These are phyloP conservation scores for Austropuccinia psidii DNA, from an alignment of 1,284 basidiomycete species.

Conservation along the genomic window DNA sequence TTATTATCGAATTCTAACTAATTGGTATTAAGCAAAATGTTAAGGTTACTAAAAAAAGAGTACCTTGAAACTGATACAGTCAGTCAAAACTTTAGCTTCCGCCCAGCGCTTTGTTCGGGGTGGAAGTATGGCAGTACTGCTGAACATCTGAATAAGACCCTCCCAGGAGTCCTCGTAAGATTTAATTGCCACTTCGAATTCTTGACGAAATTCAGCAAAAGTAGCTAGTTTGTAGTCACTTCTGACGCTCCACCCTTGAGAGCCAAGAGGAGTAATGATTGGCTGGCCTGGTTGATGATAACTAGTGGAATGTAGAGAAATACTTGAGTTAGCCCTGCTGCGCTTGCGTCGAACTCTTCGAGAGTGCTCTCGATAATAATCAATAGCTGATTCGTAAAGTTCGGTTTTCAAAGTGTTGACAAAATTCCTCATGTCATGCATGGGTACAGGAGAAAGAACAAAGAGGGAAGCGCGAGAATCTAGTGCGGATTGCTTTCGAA, in stretches of 20 bases:
- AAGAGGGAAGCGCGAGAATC: constrained; percentile 87
- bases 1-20: not conserved
- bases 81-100: constrained; percentile 90
- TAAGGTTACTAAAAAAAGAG: constrained; percentile 34
- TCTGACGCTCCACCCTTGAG: constrained; percentile 89
- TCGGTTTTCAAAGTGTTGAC: constrained; percentile 76
- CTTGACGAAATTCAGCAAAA: constrained; percentile 86
- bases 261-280: constrained; percentile 58
- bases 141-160: constrained; percentile 73
- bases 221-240: constrained; percentile 95
- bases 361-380: constrained; percentile 85
- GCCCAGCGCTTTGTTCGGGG: constrained; percentile 96
- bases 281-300: constrained; percentile 48
- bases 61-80: constrained; percentile 80
- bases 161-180: constrained; percentile 81
- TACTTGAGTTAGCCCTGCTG: constrained; percentile 60
- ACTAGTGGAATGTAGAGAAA: constrained; percentile 51
- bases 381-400: constrained; percentile 73
- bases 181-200: constrained; percentile 80
- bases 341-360: constrained; percentile 84
- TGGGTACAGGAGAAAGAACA: constrained; percentile 81
- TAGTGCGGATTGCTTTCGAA: constrained; percentile 75
- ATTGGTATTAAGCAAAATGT: not conserved
- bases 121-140: constrained; percentile 70
- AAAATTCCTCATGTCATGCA: constrained; percentile 73